Base-by-base conservation (phyloP, 768 basidiomycete genomes). In the Saitozyma podzolica region DNA sequence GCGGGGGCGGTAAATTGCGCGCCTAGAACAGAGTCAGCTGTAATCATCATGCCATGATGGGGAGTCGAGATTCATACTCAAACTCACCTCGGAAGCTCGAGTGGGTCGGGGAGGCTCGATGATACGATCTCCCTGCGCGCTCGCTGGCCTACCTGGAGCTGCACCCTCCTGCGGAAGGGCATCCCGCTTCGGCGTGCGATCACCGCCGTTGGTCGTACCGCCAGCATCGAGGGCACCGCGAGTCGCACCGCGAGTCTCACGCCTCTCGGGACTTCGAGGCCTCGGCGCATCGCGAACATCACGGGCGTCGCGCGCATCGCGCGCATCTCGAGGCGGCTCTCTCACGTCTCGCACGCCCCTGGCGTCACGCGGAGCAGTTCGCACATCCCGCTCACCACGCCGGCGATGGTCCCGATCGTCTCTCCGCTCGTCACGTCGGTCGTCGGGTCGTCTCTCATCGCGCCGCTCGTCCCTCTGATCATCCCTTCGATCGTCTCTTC, bases 401-500 rank as follows among this genome's bases (percentile, higher is more conserved):
- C 53, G 20, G 40, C 54, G 54, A 17, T 29, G 41, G 37, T 57
- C 56, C 54, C 63, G 50, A 29, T 61, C 56, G 54, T 54, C 52
- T 45, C 60, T 20, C n/a, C 16, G 16, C 45, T 50, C 57, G 40
- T 50, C 40, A 9, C 37, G 43, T 11, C 43, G 52, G 20, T 17
- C 53, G 40, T 55, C 54, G 54, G 17, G 29, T 55, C 45, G 13
- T 47, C 45, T 11, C 45, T 37, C 13, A 41, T 55, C 54, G 16
- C 14, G 17, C 11, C 45, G 2, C 45, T 11, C 45, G 45, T 45
- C 42, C 48, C 53, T 17, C 9, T 54, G 51, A 29, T 52, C 51
- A 39, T 52, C 51, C 13, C 47, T 14, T 14, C 82, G 81, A 9
- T 84, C 84, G 48, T 78, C 40, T 84, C 83, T 55, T 82, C 54